These are phyloP conservation scores for Cucumis melo DNA, from an alignment of 306 rosid species.

Conservation along the genomic window DNA sequence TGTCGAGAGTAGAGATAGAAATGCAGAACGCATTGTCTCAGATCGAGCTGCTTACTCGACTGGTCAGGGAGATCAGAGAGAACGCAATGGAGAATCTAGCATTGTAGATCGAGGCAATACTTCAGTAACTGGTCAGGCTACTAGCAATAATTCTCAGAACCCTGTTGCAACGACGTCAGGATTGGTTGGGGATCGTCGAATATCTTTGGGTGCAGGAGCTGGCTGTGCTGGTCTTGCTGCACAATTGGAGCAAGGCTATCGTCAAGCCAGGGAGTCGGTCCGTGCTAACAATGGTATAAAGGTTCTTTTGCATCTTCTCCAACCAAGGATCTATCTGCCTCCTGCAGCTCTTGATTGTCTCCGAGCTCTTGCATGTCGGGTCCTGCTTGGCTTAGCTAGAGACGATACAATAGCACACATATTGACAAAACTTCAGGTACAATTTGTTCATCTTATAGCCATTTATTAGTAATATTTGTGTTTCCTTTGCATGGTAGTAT, in stretches of 20 bases:
- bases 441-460: background rate
- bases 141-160: conserved; percentile 36
- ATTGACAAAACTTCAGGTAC: conserved; percentile 95
- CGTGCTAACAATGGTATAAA: conserved; percentile 89
- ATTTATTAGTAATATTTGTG: background rate
- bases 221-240: conserved; percentile 96
- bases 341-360: conserved; percentile 89
- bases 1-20: conserved; percentile 60
- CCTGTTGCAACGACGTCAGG: conserved; percentile 57
- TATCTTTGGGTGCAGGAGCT: conserved; percentile 84
- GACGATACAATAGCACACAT: conserved; percentile 91
- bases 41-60: conserved; percentile 46
- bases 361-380: conserved; percentile 94
- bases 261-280: conserved; percentile 88
- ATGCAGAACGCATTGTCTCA: conserved; percentile 1
- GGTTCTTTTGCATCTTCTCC: conserved; percentile 87
- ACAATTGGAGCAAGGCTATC: conserved; percentile 78
- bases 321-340: conserved; percentile 78
- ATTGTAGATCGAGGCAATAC: conserved; percentile 37
- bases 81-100: conserved; percentile 52
- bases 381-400: conserved; percentile 91
- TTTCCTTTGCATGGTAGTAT: background rate
- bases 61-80: conserved; percentile 54
- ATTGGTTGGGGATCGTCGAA: conserved; percentile 93
- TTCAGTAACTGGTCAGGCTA: conserved; percentile 19